A percentile compares a stretch with the other conserved stretches of the same genome.
These are phyloP conservation scores for Bipolaris sorokiniana DNA, from an alignment of 2,329 filamentous ascomycete genomes.

Conservation along the genomic window DNA sequence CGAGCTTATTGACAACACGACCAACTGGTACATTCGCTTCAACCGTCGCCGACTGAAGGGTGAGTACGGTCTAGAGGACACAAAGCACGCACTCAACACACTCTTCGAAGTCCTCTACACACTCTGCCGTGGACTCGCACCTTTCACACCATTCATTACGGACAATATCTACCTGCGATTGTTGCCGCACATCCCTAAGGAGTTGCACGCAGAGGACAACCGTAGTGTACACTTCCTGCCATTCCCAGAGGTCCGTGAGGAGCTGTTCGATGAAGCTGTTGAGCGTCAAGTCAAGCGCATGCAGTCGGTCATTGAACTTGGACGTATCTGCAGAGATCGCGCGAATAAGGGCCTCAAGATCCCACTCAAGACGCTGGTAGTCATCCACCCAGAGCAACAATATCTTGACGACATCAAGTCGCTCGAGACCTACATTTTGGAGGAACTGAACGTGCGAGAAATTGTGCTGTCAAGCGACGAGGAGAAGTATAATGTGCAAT, in stretches of 20 bases:
- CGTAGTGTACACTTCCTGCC: constrained; percentile 91
- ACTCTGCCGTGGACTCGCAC: constrained; percentile 83
- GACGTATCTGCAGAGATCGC: constrained; percentile 83
- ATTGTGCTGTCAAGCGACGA: constrained; percentile 86
- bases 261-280: constrained; percentile 84
- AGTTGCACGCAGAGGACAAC: constrained; percentile 71
- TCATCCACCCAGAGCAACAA: constrained; percentile 81
- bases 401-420: constrained; percentile 88
- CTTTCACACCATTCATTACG: constrained; percentile 94
- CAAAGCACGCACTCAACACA: constrained; percentile 87
- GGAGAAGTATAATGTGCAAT: constrained; percentile 88
- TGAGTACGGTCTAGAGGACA: constrained; percentile 84
- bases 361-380: constrained; percentile 84
- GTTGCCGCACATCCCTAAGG: constrained; percentile 78
- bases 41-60: constrained; percentile 92
- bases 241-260: constrained; percentile 86
- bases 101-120: constrained; percentile 94
- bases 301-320: constrained; percentile 95
- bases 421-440: constrained; percentile 83
- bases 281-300: constrained; percentile 88
- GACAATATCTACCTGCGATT: constrained; percentile 92
- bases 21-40: constrained; percentile 99
- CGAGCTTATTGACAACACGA: constrained; percentile 87
- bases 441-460: constrained; percentile 90
- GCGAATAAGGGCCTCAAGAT: constrained; percentile 86